A percentile compares a stretch with the other conserved stretches of the same genome.
phyloP scores from a whole-genome alignment of 2,329 filamentous ascomycete genomes.

The Arachnomyces sp. region DNA sequence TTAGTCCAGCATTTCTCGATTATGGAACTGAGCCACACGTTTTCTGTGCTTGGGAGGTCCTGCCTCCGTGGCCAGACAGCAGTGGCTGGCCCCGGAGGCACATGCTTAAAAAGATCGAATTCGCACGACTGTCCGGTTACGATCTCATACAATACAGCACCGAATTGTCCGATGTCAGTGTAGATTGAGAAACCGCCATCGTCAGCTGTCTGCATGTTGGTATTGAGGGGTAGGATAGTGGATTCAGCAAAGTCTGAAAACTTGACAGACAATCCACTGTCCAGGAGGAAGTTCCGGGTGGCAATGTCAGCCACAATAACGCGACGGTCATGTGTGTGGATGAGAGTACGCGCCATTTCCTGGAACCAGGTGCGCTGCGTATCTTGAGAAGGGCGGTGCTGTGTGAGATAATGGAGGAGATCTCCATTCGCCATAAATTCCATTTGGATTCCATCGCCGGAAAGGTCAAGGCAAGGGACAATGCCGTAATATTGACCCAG shows the following conservation, averaged over 20 bases:
- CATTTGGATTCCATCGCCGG: conserved; percentile 7
- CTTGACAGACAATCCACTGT: conserved; percentile 15
- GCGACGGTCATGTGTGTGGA: conserved; percentile 18
- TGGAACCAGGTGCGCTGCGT: conserved; percentile 19
- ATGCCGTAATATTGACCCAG: conserved; percentile 6
- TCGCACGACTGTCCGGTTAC: conserved; percentile 8
- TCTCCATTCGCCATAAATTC: conserved; percentile 21
- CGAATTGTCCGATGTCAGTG: conserved; percentile 11
- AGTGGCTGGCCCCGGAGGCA: background rate
- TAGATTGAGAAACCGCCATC: conserved; percentile 10
- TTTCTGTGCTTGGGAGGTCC: conserved; percentile 3
- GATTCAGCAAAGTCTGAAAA: conserved; percentile 18
- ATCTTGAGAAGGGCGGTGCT: conserved; percentile 10
- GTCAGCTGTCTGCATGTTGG: conserved; percentile 8
- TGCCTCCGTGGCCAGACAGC: conserved; percentile 2
- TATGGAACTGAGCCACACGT: conserved; percentile 7
- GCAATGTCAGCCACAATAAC: conserved; percentile 24
- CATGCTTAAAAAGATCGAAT: conserved; percentile 6
- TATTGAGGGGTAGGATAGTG: conserved; percentile 9
- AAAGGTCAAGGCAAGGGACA: conserved; percentile 2
- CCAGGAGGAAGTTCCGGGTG: conserved; percentile 22
- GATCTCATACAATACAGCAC: conserved; percentile 10
- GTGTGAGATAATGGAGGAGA: conserved; percentile 15
- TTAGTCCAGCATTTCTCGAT: conserved; percentile 10
- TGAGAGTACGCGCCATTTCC: conserved; percentile 18